Percentiles rank a stretch among this genome's conserved stretches.
Conservation (phyloP, 768 basidiomycete genomes). For the Rhizopogon salebrosus region DNA sequence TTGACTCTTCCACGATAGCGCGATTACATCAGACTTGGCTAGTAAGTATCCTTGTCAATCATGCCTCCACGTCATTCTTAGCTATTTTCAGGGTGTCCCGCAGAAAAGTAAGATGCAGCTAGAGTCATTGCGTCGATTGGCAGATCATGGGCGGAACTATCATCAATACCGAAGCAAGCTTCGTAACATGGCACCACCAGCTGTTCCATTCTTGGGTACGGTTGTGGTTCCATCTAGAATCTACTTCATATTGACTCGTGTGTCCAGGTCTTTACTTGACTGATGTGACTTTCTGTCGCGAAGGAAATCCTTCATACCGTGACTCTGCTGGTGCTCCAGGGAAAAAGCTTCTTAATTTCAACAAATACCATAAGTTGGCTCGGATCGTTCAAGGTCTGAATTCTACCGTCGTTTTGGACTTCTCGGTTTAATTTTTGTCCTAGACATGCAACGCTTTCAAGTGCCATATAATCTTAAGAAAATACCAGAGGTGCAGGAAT, state of each 20-base stretch:
- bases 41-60: slow-evolving; percentile 41
- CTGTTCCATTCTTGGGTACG: slow-evolving; percentile 89
- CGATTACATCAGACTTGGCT: slow-evolving; percentile 91
- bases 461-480: slow-evolving; percentile 80
- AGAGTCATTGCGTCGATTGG: slow-evolving; percentile 75
- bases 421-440: slow-evolving; percentile 5
- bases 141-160: slow-evolving; percentile 88
- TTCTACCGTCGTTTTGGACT: background rate
- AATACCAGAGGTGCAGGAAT: slow-evolving; percentile 85
- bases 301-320: slow-evolving; percentile 86
- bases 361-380: slow-evolving; percentile 90
- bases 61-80: background rate
- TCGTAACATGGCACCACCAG: slow-evolving; percentile 85
- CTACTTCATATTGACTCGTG: background rate
- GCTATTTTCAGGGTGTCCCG: slow-evolving; percentile 56
- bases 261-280: slow-evolving; percentile 74
- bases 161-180: slow-evolving; percentile 86
- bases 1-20: slow-evolving; percentile 93
- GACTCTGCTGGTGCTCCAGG: slow-evolving; percentile 69
- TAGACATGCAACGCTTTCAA: slow-evolving; percentile 93
- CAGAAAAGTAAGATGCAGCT: slow-evolving; percentile 81
- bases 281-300: slow-evolving; percentile 92
- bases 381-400: slow-evolving; percentile 72
- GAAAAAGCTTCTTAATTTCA: slow-evolving; percentile 89
- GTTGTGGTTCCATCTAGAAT: slow-evolving; percentile 8